phyloP scores from a whole-genome alignment of 2,329 filamentous ascomycete species.

The Cercospora sesami region DNA sequence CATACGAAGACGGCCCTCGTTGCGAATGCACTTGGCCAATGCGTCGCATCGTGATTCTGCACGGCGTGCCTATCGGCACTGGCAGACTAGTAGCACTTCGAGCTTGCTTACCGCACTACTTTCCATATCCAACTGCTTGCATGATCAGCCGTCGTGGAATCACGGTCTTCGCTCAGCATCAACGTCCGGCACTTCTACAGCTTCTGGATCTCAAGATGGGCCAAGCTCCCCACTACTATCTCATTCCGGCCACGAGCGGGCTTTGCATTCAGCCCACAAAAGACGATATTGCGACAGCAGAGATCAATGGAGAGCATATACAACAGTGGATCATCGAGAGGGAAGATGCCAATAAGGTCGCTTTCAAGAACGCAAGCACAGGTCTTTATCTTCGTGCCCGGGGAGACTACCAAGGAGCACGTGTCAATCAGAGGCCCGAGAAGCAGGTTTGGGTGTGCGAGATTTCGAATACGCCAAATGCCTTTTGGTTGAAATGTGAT shows the following conservation, averaged over 20 bases:
- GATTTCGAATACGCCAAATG: constrained; percentile 14
- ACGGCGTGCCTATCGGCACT: neutral
- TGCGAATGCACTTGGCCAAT: neutral
- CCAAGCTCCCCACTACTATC: constrained; percentile 8
- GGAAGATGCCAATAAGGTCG: constrained; percentile 3
- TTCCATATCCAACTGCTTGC: neutral
- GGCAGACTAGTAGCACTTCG: neutral
- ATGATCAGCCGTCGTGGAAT: constrained; percentile 5
- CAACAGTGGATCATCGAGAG: constrained; percentile 16
- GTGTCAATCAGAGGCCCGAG: neutral
- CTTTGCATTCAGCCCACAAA: constrained; percentile 14
- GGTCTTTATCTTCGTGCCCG: constrained; percentile 11
- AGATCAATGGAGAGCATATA: constrained; percentile 8
- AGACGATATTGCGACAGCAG: constrained; percentile 15
- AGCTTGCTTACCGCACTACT: neutral
- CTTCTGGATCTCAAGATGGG: constrained; percentile 6
- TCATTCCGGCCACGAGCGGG: constrained; percentile 19
- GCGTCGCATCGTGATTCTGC: neutral
- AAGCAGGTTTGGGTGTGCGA: constrained; percentile 17
- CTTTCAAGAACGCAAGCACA: constrained; percentile 11
- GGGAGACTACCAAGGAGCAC: constrained; percentile 6
- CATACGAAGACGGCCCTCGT: neutral
- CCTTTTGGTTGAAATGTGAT: constrained; percentile 15
- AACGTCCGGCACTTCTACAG: neutral
- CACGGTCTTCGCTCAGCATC: neutral